These are phyloP conservation scores for Epipyxis sp. DNA, from an alignment of 108 stramenopile species.

Conservation along the genomic window DNA sequence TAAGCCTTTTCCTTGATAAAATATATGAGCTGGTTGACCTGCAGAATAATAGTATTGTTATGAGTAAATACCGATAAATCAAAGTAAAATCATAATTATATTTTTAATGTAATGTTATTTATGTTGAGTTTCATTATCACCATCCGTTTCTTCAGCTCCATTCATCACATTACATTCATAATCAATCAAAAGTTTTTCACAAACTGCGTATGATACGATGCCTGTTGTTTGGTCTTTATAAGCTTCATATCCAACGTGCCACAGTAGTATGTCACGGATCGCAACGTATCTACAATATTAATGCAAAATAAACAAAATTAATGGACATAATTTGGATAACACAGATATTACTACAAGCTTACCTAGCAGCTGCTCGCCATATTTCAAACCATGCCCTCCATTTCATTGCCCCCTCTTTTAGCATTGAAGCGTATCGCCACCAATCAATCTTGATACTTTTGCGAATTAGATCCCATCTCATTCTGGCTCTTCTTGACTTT, in stretches of 20 bases:
- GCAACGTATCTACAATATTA: constrained; percentile 5
- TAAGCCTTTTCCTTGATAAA: too few relatives aligned
- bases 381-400: constrained; percentile 1
- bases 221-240: neutral
- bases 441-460: neutral
- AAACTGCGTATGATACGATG: neutral
- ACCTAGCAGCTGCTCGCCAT: neutral
- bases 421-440: neutral
- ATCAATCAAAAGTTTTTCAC: neutral
- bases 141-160: too few relatives aligned
- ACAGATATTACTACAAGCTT: neutral
- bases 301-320: neutral
- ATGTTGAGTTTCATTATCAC: too few relatives aligned
- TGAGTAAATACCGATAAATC: too few relatives aligned
- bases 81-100: too few relatives aligned
- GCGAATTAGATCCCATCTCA: neutral
- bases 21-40: too few relatives aligned
- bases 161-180: too few relatives aligned
- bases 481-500: neutral
- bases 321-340: neutral
- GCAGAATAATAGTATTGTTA: too few relatives aligned
- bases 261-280: neutral
- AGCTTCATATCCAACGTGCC: neutral
- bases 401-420: neutral
- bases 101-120: too few relatives aligned